Percentiles rank a stretch among this genome's conserved stretches.
Evolutionary conservation across 2,329 filamentous ascomycete genomes (phyloP).

Genomic region (Claviceps sp.): DNA sequence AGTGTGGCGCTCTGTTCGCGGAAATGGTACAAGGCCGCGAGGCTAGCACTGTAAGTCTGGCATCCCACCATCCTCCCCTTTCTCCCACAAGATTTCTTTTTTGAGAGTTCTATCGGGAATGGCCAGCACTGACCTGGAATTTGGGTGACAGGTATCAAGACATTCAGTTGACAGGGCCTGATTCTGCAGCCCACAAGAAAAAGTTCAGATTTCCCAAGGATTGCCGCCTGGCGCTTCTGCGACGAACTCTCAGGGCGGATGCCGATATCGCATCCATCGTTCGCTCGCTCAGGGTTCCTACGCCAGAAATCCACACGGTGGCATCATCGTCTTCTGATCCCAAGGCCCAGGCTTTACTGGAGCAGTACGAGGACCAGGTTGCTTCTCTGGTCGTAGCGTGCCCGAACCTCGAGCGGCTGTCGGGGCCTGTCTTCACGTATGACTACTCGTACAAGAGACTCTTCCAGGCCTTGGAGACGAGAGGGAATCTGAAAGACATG

Average conservation of each 20-base stretch:
- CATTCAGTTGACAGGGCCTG: constrained; percentile 44
- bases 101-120: too few relatives aligned
- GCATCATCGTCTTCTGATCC: constrained; percentile 4
- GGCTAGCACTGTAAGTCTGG: constrained; percentile 33
- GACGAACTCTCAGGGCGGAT: constrained; percentile 42
- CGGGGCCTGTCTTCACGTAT: constrained; percentile 40
- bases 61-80: too few relatives aligned
- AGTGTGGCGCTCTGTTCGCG: constrained; percentile 35
- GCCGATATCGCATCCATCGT: constrained; percentile 41
- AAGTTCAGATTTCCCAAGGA: constrained; percentile 40
- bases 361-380: constrained; percentile 43
- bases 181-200: constrained; percentile 42
- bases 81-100: too few relatives aligned
- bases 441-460: constrained; percentile 42
- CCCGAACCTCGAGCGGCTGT: constrained; percentile 47
- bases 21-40: constrained; percentile 39
- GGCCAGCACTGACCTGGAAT: background rate
- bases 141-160: constrained; percentile 36
- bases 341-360: constrained; percentile 21
- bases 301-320: constrained; percentile 28
- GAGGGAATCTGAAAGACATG: constrained; percentile 41
- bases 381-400: constrained; percentile 51
- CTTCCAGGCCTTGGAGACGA: constrained; percentile 45
- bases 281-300: constrained; percentile 39
- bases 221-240: constrained; percentile 40